Base-by-base conservation (phyloP, 768 basidiomycete genomes). In the Suillus placidus region DNA sequence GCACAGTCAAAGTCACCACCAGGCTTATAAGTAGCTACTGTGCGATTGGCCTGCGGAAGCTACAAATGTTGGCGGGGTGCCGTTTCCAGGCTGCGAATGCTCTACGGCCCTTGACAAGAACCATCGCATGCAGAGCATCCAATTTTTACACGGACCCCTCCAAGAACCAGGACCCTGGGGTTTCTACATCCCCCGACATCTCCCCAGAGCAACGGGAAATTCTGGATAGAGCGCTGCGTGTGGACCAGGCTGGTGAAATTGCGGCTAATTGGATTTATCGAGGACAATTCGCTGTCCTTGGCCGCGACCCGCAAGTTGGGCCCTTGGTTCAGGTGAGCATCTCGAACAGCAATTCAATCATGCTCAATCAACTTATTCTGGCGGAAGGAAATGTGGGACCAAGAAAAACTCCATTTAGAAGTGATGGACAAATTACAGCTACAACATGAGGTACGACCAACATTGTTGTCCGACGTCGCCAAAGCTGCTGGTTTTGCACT, bases 181-280 rank as follows among this genome's bases (percentile, higher is more conserved):
- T 83, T 20, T 76, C 81, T 35, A 79, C 83, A n/a, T 88, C 91
- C 4, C 90, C 92, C 9, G 75, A 81, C 70, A 76, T 94, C 51
- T 79, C 86, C 2, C 68, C 74, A 16, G 70, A 77, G 34, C 86
- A 92, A 70, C 81, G 84, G 45, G 66, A 79, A 20, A 74, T 74
- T 12, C 77, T 94, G 62, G 87, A 91, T 67, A 81, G 78, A 63
- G 93, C 91, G 3, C 80, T 99, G 57, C 86, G 96, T 14, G 93
- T 99, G 26, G 96, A 99, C 79, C 95, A 97, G 70, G 96, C 95
- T 1, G 96, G 96, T 10, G 96, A 99, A 77, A 82, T 97, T 47
- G 96, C 95, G 1, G 96, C 96, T 23, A 98, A 97, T 79, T 96
- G 89, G 81, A 99, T 99, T 61, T 99, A 98, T 79, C 81, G 83